Percentiles rank a stretch among this genome's conserved stretches.
phyloP scores from a whole-genome alignment of 192 early-diverging fungal species.

The Chytriomyces sp. region DNA sequence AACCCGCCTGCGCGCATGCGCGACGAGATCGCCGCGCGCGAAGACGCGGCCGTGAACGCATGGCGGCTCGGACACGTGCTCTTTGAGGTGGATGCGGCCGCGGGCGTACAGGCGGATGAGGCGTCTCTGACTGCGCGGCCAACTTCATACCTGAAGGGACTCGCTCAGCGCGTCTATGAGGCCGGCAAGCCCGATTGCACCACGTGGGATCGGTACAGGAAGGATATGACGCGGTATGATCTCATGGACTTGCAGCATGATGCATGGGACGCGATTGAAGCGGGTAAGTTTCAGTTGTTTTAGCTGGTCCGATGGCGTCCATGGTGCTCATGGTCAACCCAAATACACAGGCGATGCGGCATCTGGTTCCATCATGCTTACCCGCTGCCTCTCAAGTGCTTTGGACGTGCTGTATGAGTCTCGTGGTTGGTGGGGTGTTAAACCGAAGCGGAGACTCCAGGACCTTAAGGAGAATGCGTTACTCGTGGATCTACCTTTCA shows the following conservation, averaged over 20 bases:
- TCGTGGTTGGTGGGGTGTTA: conserved; percentile 31
- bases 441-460: conserved; percentile 21
- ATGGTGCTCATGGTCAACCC: too few species aligned
- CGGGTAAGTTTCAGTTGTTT: conserved; percentile 15
- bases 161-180: not conserved
- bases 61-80: conserved; percentile 31
- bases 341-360: conserved; percentile 25
- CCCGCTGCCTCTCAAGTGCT: conserved; percentile 12
- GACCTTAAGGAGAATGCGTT: conserved; percentile 20
- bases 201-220: conserved; percentile 14
- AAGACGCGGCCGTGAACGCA: conserved; percentile 28
- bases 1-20: conserved; percentile 25
- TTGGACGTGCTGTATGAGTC: conserved; percentile 27
- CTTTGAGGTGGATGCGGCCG: conserved; percentile 1
- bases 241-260: conserved; percentile 27
- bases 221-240: conserved; percentile 5
- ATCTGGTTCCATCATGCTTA: conserved; percentile 28
- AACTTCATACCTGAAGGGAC: not conserved
- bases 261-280: conserved; percentile 38
- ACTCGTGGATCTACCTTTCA: not conserved
- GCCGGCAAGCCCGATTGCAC: conserved; percentile 9
- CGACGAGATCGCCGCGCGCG: conserved; percentile 5
- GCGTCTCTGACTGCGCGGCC: not conserved
- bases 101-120: not conserved
- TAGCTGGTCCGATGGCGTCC: not conserved